Evolutionary conservation across 441 rosid genomes (phyloP).

Genomic region (Brassica balearica): DNA sequence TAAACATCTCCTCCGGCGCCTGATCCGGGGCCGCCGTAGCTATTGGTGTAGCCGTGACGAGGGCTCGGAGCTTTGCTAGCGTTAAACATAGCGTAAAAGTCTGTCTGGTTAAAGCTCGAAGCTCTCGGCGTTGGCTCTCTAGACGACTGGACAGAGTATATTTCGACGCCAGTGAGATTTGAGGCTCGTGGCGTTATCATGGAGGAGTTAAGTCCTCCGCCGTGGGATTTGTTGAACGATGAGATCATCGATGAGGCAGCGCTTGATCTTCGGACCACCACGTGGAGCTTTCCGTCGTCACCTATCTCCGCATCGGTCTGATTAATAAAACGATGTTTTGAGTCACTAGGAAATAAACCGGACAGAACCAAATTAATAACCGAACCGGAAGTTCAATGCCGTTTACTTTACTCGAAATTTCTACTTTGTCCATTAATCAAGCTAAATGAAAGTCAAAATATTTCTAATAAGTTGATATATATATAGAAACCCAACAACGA

Average conservation of each 20-base stretch:
- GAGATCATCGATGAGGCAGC: slow-evolving; percentile 78
- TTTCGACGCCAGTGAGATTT: slow-evolving; percentile 81
- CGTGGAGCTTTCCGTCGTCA: slow-evolving; percentile 82
- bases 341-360: neutral
- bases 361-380: neutral
- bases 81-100: slow-evolving; percentile 82
- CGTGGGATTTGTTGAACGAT: slow-evolving; percentile 79
- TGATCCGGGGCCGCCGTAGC: slow-evolving; percentile 41
- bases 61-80: slow-evolving; percentile 81
- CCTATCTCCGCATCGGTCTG: slow-evolving; percentile 88
- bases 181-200: slow-evolving; percentile 80
- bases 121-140: slow-evolving; percentile 90
- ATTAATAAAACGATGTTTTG: neutral
- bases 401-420: neutral
- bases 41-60: slow-evolving; percentile 73
- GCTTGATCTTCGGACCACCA: slow-evolving; percentile 66
- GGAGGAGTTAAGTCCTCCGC: slow-evolving; percentile 63
- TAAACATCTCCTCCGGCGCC: slow-evolving; percentile 63
- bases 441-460: neutral
- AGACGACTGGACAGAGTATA: slow-evolving; percentile 82
- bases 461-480: neutral
- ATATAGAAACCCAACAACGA: neutral
- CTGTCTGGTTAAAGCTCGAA: slow-evolving; percentile 85
- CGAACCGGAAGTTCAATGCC: slow-evolving; percentile 1
- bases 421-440: neutral